Conservation (phyloP, 1,139 yeast genomes). For the Diutina sp. region DNA sequence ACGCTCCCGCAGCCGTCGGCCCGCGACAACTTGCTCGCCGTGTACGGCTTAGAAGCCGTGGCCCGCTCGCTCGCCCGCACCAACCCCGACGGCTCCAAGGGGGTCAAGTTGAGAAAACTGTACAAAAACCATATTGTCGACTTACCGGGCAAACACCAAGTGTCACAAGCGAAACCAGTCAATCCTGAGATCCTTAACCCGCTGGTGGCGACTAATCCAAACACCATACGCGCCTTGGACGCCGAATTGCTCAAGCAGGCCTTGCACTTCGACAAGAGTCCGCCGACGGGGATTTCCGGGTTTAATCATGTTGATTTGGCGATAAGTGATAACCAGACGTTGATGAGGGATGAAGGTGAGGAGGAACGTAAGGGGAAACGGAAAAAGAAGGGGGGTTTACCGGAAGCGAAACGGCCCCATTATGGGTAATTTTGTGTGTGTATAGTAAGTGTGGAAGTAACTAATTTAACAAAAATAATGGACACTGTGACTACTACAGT, state of each 20-base stretch:
- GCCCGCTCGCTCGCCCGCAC: constrained; percentile 76
- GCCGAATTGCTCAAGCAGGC: constrained; percentile 32
- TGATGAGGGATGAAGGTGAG: constrained; percentile 29
- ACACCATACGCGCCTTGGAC: constrained; percentile 19
- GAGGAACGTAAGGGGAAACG: not conserved
- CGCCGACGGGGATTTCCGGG: constrained; percentile 67
- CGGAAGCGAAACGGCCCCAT: not conserved
- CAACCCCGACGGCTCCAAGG: constrained; percentile 83
- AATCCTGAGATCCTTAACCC: constrained; percentile 39
- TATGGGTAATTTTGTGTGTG: not conserved
- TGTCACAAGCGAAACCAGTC: constrained; percentile 32
- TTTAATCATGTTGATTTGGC: constrained; percentile 62
- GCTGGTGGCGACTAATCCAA: constrained; percentile 23
- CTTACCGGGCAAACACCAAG: constrained; percentile 67
- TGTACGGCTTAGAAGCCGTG: constrained; percentile 55
- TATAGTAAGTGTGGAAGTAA: too few species aligned
- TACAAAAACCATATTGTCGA: constrained; percentile 86
- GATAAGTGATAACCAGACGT: constrained; percentile 37
- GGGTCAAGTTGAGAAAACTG: constrained; percentile 83
- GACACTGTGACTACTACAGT: not conserved
- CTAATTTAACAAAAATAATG: too few species aligned
- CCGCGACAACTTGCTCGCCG: constrained; percentile 49
- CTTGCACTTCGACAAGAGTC: constrained; percentile 53
- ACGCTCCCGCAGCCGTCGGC: constrained; percentile 54
- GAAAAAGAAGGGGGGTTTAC: not conserved